Evolutionary conservation across 2,329 filamentous ascomycete genomes (phyloP).

Genomic region (Pestalotiopsis sp.): DNA sequence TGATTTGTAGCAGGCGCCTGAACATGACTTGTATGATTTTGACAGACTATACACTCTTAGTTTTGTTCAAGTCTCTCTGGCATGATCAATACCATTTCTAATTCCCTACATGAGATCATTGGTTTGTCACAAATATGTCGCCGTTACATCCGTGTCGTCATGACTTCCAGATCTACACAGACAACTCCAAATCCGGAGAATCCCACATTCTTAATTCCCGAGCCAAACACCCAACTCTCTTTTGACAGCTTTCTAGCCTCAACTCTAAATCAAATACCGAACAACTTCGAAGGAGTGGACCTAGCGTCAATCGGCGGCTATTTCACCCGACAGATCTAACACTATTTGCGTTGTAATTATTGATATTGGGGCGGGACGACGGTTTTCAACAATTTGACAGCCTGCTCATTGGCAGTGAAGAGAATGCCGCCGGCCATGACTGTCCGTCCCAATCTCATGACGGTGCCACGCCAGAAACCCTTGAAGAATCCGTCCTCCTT

Average conservation of each 20-base stretch:
- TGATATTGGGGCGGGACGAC: constrained; percentile 10
- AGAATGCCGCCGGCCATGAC: constrained; percentile 46
- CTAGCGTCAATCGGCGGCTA: background rate
- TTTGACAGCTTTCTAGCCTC: background rate
- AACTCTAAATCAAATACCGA: background rate
- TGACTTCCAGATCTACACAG: background rate
- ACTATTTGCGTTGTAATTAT: background rate
- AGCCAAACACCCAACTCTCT: background rate
- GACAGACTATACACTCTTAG: no score
- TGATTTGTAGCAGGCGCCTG: no score
- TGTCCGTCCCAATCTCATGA: constrained; percentile 63
- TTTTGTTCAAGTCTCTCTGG: no score
- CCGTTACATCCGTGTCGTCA: background rate
- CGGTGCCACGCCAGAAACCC: constrained; percentile 65
- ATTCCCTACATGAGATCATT: background rate
- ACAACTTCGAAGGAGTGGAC: background rate
- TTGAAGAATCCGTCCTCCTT: constrained; percentile 54
- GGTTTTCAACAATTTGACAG: constrained; percentile 25
- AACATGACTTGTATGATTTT: no score
- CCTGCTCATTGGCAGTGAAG: constrained; percentile 34
- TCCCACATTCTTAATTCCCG: background rate
- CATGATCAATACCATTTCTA: background rate
- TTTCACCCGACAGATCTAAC: background rate
- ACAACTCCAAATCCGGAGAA: background rate
- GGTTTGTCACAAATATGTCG: background rate